Evolutionary conservation across 768 basidiomycete species (phyloP).

Genomic region (Hygrocybe coccinea): DNA sequence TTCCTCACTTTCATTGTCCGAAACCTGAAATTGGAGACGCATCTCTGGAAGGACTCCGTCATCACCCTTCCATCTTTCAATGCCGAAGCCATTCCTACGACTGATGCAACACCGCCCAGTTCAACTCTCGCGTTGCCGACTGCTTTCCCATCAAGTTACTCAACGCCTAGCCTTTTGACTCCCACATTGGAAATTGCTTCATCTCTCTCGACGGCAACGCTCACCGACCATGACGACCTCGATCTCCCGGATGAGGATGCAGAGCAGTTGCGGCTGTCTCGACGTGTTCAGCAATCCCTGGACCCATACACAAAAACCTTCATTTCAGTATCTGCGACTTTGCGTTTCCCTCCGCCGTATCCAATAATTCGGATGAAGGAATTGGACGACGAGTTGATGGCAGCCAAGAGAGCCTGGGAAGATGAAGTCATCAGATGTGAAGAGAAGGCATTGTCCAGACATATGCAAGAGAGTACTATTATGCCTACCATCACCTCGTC

Average conservation of each 20-base stretch:
- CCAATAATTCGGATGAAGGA: constrained; percentile 85
- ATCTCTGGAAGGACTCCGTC: constrained; percentile 87
- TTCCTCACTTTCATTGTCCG: constrained; percentile 91
- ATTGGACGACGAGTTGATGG: constrained; percentile 71
- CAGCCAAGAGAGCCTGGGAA: constrained; percentile 74
- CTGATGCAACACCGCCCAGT: constrained; percentile 11
- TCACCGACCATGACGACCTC: constrained; percentile 39
- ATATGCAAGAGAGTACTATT: constrained; percentile 41
- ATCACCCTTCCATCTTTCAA: constrained; percentile 68
- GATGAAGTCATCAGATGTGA: constrained; percentile 79
- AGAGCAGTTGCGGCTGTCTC: constrained; percentile 62
- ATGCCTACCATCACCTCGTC: constrained; percentile 28
- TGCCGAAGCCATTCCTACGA: constrained; percentile 56
- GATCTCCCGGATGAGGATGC: constrained; percentile 67
- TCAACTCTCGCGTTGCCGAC: constrained; percentile 20
- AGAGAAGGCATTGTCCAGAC: constrained; percentile 49
- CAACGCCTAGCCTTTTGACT: constrained; percentile 28
- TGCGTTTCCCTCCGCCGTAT: constrained; percentile 89
- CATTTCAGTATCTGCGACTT: constrained; percentile 88
- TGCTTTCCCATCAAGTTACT: constrained; percentile 26
- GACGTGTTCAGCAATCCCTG: constrained; percentile 75
- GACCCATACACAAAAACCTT: constrained; percentile 81
- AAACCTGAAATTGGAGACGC: constrained; percentile 89
- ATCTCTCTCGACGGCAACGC: constrained; percentile 17
- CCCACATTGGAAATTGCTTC: constrained; percentile 16